phyloP scores from a whole-genome alignment of 371 early-diverging fungal genomes.

The Haplosporangium sp. region DNA sequence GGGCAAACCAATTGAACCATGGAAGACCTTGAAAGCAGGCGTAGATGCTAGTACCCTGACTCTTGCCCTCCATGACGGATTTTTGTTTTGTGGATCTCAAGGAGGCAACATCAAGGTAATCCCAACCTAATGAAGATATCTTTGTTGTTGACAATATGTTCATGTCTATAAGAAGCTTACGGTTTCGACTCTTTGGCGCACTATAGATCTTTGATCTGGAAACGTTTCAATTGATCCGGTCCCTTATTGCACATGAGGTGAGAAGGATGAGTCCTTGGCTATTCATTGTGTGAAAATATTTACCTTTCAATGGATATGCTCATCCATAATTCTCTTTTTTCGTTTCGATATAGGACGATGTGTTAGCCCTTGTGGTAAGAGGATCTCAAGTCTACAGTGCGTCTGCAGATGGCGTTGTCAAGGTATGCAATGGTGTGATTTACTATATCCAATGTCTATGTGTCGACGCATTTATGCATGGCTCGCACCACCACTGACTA shows the following conservation, averaged over 20 bases:
- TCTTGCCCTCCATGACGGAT: slow-evolving; percentile 75
- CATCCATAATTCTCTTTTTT: neutral
- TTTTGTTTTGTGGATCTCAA: slow-evolving; percentile 84
- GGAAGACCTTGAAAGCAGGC: slow-evolving; percentile 62
- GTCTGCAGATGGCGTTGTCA: slow-evolving; percentile 82
- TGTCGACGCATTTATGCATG: neutral
- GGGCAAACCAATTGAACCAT: slow-evolving; percentile 54
- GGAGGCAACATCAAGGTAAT: slow-evolving; percentile 76
- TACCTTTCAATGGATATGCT: too few relatives aligned
- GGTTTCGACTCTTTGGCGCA: too few relatives aligned
- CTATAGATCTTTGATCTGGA: slow-evolving; percentile 82
- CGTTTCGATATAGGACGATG: slow-evolving; percentile 65
- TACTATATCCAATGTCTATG: slow-evolving; percentile 1
- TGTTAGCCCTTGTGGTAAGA: slow-evolving; percentile 66
- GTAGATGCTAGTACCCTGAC: slow-evolving; percentile 71
- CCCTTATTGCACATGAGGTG: slow-evolving; percentile 73
- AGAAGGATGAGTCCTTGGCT: slow-evolving; percentile 9
- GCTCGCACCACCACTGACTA: neutral
- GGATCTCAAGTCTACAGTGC: slow-evolving; percentile 71
- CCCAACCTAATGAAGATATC: too few relatives aligned
- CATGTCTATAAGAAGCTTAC: neutral
- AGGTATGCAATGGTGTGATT: slow-evolving; percentile 60
- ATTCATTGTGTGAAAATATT: too few relatives aligned
- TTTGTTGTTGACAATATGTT: neutral
- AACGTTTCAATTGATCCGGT: slow-evolving; percentile 79